Conservation (phyloP, 208 protist species). For the Lotmaria passim region DNA sequence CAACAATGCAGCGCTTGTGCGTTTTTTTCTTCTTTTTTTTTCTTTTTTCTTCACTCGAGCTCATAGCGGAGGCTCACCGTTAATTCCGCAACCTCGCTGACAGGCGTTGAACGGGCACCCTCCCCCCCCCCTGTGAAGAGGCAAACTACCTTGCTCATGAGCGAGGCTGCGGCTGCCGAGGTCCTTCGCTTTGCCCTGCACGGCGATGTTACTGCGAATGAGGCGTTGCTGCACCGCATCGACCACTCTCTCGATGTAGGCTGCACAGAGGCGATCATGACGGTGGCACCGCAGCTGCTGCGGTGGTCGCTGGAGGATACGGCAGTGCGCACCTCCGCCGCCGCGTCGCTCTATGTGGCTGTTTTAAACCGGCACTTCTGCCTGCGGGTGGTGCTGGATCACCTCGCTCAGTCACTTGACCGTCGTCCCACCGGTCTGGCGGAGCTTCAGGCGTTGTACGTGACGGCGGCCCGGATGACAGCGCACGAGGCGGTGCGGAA, state of each 20-base stretch:
- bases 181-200: conserved; percentile 24
- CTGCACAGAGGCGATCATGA: conserved; percentile 21
- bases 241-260: conserved; percentile 31
- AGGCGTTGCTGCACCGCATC: conserved; percentile 27
- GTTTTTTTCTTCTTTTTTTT: conserved; percentile 2
- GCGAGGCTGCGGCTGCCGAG: conserved; percentile 19
- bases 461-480: not conserved
- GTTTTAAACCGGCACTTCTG: conserved; percentile 76
- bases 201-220: conserved; percentile 20
- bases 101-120: not conserved
- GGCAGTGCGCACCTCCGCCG: not conserved
- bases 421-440: conserved; percentile 39
- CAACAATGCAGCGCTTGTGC: not conserved
- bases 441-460: conserved; percentile 60
- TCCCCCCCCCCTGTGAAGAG: not conserved
- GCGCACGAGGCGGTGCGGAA: conserved; percentile 24
- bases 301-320: conserved; percentile 30
- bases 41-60: too few relatives aligned
- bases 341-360: conserved; percentile 41
- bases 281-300: conserved; percentile 51
- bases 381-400: conserved; percentile 44
- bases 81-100: not conserved
- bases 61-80: too few relatives aligned
- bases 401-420: conserved; percentile 53
- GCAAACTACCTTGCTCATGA: not conserved